phyloP scores from a whole-genome alignment of 192 early-diverging fungal genomes.

The Pilobolus umbonatus region DNA sequence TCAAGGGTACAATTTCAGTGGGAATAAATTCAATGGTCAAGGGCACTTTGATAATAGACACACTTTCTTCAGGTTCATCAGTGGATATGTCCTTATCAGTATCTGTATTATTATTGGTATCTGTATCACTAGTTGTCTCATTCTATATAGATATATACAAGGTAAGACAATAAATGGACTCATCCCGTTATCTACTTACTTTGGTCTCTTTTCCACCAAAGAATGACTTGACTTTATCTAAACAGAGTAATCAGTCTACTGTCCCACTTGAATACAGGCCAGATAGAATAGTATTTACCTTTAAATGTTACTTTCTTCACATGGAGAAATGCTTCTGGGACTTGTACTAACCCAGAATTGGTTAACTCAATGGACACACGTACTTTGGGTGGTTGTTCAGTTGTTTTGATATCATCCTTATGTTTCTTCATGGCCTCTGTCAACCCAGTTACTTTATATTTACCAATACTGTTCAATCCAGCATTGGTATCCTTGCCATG shows the following conservation, averaged over 20 bases:
- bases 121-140: conserved; percentile 33
- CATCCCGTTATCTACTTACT: not conserved
- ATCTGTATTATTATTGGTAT: conserved; percentile 33
- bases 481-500: conserved; percentile 41
- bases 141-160: conserved; percentile 23
- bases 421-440: conserved; percentile 61
- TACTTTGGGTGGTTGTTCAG: conserved; percentile 66
- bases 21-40: conserved; percentile 26
- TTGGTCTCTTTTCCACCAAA: conserved; percentile 42
- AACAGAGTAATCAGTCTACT: not conserved
- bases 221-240: conserved; percentile 62
- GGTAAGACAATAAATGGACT: no score
- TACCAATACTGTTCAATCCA: conserved; percentile 46
- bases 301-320: conserved; percentile 35
- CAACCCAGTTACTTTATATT: conserved; percentile 65
- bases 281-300: conserved; percentile 16
- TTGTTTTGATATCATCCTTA: conserved; percentile 44
- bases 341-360: conserved; percentile 68
- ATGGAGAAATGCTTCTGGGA: conserved; percentile 57
- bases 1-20: conserved; percentile 19
- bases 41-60: conserved; percentile 10
- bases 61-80: conserved; percentile 12
- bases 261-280: not conserved
- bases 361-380: conserved; percentile 75
- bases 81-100: not conserved